phyloP scores from a whole-genome alignment of 2,329 filamentous ascomycete genomes.

The Aspergillus vadensis region DNA sequence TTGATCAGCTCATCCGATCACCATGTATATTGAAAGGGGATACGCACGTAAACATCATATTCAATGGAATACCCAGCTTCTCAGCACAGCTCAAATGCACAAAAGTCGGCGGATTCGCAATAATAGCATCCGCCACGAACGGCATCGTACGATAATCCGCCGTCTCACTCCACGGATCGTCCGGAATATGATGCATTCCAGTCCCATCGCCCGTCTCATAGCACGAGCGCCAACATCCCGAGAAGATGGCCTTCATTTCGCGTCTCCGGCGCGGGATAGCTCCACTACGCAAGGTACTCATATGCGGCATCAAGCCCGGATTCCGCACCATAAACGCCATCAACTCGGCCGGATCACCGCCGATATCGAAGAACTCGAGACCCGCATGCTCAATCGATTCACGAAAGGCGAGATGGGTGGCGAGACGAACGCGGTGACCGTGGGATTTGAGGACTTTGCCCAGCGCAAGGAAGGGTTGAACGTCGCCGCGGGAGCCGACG shows the following conservation, averaged over 20 bases:
- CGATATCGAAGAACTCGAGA: constrained; percentile 74
- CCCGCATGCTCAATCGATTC: constrained; percentile 69
- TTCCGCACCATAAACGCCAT: constrained; percentile 95
- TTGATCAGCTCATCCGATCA: not conserved
- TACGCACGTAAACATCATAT: constrained; percentile 84
- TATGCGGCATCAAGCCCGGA: constrained; percentile 79
- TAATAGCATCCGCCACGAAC: constrained; percentile 87
- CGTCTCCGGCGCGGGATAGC: constrained; percentile 74
- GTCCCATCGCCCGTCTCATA: constrained; percentile 73
- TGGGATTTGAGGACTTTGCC: constrained; percentile 67
- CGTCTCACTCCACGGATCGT: constrained; percentile 41
- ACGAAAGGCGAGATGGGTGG: constrained; percentile 70
- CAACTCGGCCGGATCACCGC: constrained; percentile 72
- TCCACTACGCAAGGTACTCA: constrained; percentile 73
- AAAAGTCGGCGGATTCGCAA: constrained; percentile 79
- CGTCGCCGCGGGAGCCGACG: constrained; percentile 72
- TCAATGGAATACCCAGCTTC: constrained; percentile 72
- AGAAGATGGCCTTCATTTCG: constrained; percentile 76
- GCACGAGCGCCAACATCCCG: constrained; percentile 84
- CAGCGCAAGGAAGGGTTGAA: constrained; percentile 73
- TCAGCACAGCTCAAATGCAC: constrained; percentile 80
- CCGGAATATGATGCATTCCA: constrained; percentile 55
- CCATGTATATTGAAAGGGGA: not conserved
- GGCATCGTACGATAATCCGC: constrained; percentile 55
- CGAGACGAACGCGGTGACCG: constrained; percentile 71